Evolutionary conservation across 2,329 filamentous ascomycete species (phyloP), one percentile per base, ranked within the genome.

Genomic region (Epichloe coenophiala): DNA sequence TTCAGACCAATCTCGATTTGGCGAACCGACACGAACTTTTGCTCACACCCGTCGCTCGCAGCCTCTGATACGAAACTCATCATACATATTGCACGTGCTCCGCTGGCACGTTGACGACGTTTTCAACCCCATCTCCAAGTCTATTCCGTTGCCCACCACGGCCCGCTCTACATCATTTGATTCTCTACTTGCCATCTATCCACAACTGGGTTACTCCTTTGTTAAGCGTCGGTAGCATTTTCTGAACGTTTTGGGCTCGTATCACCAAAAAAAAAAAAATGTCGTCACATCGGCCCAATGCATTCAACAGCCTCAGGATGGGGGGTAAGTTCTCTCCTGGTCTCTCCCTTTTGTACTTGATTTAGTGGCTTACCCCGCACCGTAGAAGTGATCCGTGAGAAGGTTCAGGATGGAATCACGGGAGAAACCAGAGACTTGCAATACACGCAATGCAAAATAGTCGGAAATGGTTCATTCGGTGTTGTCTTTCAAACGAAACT

Each of bases 401-500:
- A 95, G 75, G 93, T 98, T 59, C 93, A 98, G 70, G 93, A 98
- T 77, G 93, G 93, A 66, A 76, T 95, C 59, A 98, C 93, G 13
- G 93, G 93, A 62, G 93, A 98, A 69, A 95, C 89, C 62, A 85
- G 88, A 69, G 93, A 98, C 63, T 82, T 98, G 72, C 88, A 95
- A 68, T 98, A 98, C 71, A 97, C 93, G 51, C 93, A 97, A 68
- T 97, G 91, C 77, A 98, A 98, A 75, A 97, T 98, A 63, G 93
- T 98, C 46, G 93, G 93, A 68, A 98, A 98, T 73, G 93, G 93
- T 59, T 97, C 91, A 37, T 98, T 98, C 61, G 93, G 93, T 58
- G 91, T 98, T 47, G 93, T 98, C 57, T 98, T 98, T 70, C 93
- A 98, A 74, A 98, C 93, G 52, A 97, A 97, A 75, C 80, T 98